Evolutionary conservation across 2,329 filamentous ascomycete species (phyloP).

Genomic region (Diplodia corticola): DNA sequence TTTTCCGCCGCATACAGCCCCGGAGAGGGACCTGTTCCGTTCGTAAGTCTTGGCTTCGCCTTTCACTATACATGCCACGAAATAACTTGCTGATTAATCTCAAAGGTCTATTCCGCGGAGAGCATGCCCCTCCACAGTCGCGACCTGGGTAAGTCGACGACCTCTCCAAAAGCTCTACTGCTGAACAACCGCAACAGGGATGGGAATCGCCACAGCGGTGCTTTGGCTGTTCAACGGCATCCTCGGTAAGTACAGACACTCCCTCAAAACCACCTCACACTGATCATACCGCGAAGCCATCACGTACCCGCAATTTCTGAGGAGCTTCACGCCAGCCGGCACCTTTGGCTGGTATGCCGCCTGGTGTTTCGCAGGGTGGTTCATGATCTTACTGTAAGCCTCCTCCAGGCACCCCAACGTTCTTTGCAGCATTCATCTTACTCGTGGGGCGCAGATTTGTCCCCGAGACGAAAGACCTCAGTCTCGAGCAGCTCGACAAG

Average conservation of each 20-base stretch:
- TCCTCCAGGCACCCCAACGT: too few species aligned
- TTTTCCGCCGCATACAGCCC: slow-evolving; percentile 55
- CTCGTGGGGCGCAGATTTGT: slow-evolving; percentile 41
- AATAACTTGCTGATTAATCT: background rate
- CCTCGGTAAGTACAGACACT: slow-evolving; percentile 45
- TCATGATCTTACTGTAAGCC: slow-evolving; percentile 38
- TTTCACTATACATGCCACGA: background rate
- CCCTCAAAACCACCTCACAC: background rate
- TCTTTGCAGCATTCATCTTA: background rate
- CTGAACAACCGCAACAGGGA: slow-evolving; percentile 25
- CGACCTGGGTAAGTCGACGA: slow-evolving; percentile 31
- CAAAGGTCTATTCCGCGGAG: slow-evolving; percentile 43
- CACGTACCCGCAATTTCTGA: slow-evolving; percentile 35
- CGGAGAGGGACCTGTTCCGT: slow-evolving; percentile 44
- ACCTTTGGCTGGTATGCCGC: slow-evolving; percentile 59
- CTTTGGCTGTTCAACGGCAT: slow-evolving; percentile 60
- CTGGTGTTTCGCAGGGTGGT: slow-evolving; percentile 55
- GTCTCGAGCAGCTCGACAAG: slow-evolving; percentile 46
- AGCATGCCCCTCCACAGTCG: slow-evolving; percentile 48
- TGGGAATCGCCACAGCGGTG: slow-evolving; percentile 52
- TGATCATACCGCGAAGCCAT: slow-evolving; percentile 44
- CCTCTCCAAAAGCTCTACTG: too few species aligned
- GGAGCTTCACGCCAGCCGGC: slow-evolving; percentile 52
- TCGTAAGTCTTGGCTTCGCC: slow-evolving; percentile 24
- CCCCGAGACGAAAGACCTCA: slow-evolving; percentile 48